Conservation (phyloP, 306 rosid genomes). For the Rosa rugosa region DNA sequence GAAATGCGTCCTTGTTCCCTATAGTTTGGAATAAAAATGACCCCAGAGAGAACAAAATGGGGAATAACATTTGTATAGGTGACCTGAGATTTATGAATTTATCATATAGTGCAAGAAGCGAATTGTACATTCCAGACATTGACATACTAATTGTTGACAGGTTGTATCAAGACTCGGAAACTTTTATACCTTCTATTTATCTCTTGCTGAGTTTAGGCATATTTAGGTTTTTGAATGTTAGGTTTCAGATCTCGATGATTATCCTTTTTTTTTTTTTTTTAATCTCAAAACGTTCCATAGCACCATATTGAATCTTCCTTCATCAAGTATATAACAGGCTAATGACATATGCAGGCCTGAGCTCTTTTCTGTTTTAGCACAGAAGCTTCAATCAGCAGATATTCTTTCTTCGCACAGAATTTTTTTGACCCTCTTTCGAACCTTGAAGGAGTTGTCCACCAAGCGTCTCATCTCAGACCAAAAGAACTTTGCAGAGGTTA, state of each 20-base stretch:
- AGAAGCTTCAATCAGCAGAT: slow-evolving; percentile 83
- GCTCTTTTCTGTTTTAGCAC: slow-evolving; percentile 76
- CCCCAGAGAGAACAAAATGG: background rate
- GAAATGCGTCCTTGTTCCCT: background rate
- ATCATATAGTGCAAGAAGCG: background rate
- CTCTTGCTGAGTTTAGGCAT: background rate
- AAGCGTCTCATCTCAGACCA: slow-evolving; percentile 87
- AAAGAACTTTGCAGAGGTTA: slow-evolving; percentile 85
- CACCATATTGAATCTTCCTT: slow-evolving; percentile 16
- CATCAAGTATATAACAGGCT: slow-evolving; percentile 29
- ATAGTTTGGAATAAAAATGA: background rate
- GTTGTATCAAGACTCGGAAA: background rate
- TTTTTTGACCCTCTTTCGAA: slow-evolving; percentile 75
- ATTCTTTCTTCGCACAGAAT: slow-evolving; percentile 79
- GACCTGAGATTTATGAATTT: background rate
- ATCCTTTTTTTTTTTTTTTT: background rate
- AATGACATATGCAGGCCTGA: slow-evolving; percentile 81
- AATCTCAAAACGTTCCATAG: background rate
- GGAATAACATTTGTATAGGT: background rate
- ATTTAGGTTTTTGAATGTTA: background rate
- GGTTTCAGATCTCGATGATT: background rate
- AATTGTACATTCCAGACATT: background rate
- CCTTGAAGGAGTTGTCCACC: slow-evolving; percentile 84
- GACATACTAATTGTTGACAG: background rate
- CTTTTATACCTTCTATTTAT: background rate